Evolutionary conservation across 1,284 basidiomycete species (phyloP).

Genomic region (Trichosporon coremiiforme): DNA sequence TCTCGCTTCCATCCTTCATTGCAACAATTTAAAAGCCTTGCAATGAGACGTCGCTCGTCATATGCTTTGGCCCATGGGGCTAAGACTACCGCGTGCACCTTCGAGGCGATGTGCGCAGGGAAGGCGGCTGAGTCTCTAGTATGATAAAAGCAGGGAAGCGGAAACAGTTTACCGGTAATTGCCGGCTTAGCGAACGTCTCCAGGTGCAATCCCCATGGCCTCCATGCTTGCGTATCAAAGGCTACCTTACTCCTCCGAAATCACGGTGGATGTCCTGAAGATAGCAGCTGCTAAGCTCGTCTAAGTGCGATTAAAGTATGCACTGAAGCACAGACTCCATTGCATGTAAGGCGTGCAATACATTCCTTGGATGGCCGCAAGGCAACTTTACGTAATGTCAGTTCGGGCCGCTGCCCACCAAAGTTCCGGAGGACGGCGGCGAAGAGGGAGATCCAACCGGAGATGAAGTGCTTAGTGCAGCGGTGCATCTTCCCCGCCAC

Average conservation of each 20-base stretch:
- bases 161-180: slow-evolving; percentile 7
- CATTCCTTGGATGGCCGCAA: not conserved
- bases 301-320: not conserved
- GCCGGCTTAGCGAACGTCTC: not conserved
- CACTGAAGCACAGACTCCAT: not conserved
- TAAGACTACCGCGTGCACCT: too few species aligned
- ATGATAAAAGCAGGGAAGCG: slow-evolving; percentile 8
- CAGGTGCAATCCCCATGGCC: not conserved
- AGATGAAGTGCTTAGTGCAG: not conserved
- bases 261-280: not conserved
- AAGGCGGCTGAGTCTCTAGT: not conserved
- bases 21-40: too few species aligned
- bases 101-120: too few species aligned
- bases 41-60: too few species aligned
- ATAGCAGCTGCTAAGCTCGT: not conserved
- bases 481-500: not conserved
- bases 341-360: not conserved
- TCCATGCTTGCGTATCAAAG: not conserved
- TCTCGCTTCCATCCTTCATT: too few species aligned
- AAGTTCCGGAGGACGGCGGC: slow-evolving; percentile 3
- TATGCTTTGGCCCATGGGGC: too few species aligned
- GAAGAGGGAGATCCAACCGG: slow-evolving; percentile 3
- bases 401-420: slow-evolving; percentile 1
- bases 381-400: not conserved
- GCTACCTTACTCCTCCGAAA: not conserved